Percentiles rank a stretch among this genome's conserved stretches.
Conservation (phyloP, 2,329 filamentous ascomycete species). For the Trichothecium roseum region DNA sequence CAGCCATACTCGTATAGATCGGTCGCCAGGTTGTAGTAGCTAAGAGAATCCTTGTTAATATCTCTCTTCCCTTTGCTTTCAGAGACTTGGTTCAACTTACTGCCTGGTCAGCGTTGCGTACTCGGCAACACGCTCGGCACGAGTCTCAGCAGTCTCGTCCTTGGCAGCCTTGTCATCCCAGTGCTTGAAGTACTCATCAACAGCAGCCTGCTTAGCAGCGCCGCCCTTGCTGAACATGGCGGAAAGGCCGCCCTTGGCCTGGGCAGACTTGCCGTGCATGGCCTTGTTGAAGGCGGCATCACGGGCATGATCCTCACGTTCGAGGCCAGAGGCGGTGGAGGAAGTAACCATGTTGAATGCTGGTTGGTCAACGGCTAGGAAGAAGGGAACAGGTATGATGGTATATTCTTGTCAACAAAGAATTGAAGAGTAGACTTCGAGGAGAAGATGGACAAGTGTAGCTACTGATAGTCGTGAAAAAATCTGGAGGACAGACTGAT, state of each 20-base stretch:
- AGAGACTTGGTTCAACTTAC: slow-evolving; percentile 38
- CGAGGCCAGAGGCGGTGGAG: slow-evolving; percentile 41
- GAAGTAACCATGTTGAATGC: slow-evolving; percentile 33
- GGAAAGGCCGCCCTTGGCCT: slow-evolving; percentile 60
- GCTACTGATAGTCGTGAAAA: background rate
- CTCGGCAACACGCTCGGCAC: slow-evolving; percentile 75
- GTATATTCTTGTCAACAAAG: background rate
- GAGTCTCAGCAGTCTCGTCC: slow-evolving; percentile 72
- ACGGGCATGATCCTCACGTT: slow-evolving; percentile 71
- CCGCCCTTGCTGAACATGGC: slow-evolving; percentile 79
- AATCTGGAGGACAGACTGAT: background rate
- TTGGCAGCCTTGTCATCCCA: slow-evolving; percentile 77
- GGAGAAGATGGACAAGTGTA: background rate
- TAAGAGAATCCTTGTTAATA: slow-evolving; percentile 22
- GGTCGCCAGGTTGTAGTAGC: slow-evolving; percentile 95
- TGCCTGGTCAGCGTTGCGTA: slow-evolving; percentile 91
- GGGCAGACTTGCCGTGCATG: slow-evolving; percentile 65
- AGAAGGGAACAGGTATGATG: slow-evolving; percentile 3
- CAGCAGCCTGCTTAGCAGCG: slow-evolving; percentile 65
- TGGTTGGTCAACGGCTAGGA: slow-evolving; percentile 6
- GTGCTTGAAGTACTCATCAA: slow-evolving; percentile 93
- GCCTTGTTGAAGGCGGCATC: slow-evolving; percentile 89
- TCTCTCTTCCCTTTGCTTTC: background rate
- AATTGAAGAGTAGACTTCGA: background rate
- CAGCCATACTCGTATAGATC: slow-evolving; percentile 96